phyloP scores from a whole-genome alignment of 1,139 yeast species.

The Diutina neorugosa region DNA sequence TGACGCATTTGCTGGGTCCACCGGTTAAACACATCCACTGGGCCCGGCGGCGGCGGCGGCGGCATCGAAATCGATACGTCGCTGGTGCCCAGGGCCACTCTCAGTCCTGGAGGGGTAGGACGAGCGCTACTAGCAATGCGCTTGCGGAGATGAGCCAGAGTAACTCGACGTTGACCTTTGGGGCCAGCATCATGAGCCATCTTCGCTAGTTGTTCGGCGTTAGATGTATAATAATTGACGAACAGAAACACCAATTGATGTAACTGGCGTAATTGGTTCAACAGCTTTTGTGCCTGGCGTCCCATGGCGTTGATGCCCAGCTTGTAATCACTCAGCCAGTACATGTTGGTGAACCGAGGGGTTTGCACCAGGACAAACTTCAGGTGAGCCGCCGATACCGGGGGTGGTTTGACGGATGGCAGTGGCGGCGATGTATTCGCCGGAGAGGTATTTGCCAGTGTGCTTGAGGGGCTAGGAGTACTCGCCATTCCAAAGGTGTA shows the following conservation, averaged over 20 bases:
- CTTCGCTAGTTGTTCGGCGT: slow-evolving; percentile 22
- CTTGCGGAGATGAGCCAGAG: slow-evolving; percentile 1
- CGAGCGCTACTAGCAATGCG: not conserved
- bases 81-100: not conserved
- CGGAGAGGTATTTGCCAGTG: not conserved
- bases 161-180: not conserved
- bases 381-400: not conserved
- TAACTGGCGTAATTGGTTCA: slow-evolving; percentile 31
- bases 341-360: slow-evolving; percentile 14
- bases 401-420: not conserved
- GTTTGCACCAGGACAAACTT: not conserved
- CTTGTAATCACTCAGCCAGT: slow-evolving; percentile 34
- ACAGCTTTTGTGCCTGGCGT: slow-evolving; percentile 20
- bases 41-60: not conserved
- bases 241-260: slow-evolving; percentile 27
- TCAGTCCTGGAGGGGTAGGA: not conserved
- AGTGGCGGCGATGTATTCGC: not conserved
- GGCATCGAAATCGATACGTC: not conserved
- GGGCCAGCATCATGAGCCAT: not conserved
- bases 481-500: not conserved
- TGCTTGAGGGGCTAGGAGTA: not conserved
- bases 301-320: slow-evolving; percentile 23
- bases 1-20: slow-evolving; percentile 7
- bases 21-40: not conserved
- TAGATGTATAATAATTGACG: slow-evolving; percentile 26